phyloP scores from a whole-genome alignment of 805 yeast genomes.

The Spathaspora passalidarum region DNA sequence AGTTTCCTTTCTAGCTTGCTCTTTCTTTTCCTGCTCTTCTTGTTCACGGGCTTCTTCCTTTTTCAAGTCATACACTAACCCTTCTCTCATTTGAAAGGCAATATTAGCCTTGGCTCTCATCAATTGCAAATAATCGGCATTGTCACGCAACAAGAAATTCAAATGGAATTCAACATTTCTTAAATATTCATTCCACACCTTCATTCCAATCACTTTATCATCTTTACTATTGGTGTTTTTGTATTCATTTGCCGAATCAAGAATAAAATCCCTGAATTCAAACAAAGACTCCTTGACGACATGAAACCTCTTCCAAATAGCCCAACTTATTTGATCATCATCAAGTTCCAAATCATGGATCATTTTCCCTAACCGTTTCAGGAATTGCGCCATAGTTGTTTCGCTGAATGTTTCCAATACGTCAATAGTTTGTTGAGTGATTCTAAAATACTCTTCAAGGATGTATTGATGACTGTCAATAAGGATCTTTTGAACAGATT shows the following conservation, averaged over 20 bases:
- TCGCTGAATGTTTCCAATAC: slow-evolving; percentile 74
- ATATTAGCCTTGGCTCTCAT: slow-evolving; percentile 43
- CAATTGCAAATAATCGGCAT: slow-evolving; percentile 51
- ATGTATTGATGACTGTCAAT: slow-evolving; percentile 25
- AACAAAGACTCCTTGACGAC: slow-evolving; percentile 53
- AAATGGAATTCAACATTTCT: slow-evolving; percentile 44
- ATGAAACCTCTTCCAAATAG: slow-evolving; percentile 61
- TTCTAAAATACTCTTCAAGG: slow-evolving; percentile 26
- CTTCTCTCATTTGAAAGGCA: slow-evolving; percentile 40
- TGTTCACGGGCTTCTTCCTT: slow-evolving; percentile 1
- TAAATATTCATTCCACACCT: slow-evolving; percentile 32
- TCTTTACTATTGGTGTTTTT: slow-evolving; percentile 11
- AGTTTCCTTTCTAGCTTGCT: slow-evolving; percentile 21
- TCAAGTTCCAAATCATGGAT: slow-evolving; percentile 13
- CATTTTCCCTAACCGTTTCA: slow-evolving; percentile 51
- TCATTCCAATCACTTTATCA: slow-evolving; percentile 46
- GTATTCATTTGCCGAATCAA: slow-evolving; percentile 21
- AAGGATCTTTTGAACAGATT: slow-evolving; percentile 22
- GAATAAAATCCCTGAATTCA: slow-evolving; percentile 52
- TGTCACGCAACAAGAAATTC: slow-evolving; percentile 52
- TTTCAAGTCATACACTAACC: slow-evolving; percentile 10
- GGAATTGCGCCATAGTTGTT: slow-evolving; percentile 60
- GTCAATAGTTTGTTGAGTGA: slow-evolving; percentile 50
- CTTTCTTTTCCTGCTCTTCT: slow-evolving; percentile 24
- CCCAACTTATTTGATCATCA: slow-evolving; percentile 32